Percentiles rank a stretch among this genome's conserved stretches.
These are phyloP conservation scores for Malus asiatica DNA, from an alignment of 306 rosid species.

Conservation along the genomic window DNA sequence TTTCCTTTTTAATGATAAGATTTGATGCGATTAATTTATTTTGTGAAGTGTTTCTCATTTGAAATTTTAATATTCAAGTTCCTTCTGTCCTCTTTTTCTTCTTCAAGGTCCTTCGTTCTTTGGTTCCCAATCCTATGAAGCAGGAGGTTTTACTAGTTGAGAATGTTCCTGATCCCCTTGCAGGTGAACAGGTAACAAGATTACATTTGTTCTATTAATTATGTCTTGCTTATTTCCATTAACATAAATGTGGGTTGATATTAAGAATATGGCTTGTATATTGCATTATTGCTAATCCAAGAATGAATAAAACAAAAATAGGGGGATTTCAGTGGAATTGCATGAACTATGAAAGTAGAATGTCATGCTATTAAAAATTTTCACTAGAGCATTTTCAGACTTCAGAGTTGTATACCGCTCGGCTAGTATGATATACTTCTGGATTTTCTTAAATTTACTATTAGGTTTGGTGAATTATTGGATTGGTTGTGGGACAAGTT, in stretches of 20 bases:
- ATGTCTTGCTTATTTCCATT: not conserved
- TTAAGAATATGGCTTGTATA: not conserved
- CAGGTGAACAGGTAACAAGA: constrained; percentile 83
- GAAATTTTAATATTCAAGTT: not conserved
- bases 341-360: not conserved
- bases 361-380: not conserved
- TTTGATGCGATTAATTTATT: not conserved
- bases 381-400: not conserved
- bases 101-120: constrained; percentile 46
- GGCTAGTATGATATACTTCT: not conserved
- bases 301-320: not conserved
- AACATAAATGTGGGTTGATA: not conserved
- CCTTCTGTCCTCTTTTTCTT: constrained; percentile 2
- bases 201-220: not conserved
- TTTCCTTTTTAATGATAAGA: not conserved
- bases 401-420: no score
- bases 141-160: constrained; percentile 75
- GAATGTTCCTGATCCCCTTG: constrained; percentile 76
- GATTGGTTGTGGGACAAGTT: not conserved
- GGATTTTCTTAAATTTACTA: not conserved
- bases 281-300: not conserved
- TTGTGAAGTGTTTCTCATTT: not conserved
- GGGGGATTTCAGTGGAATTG: not conserved
- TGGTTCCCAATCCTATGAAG: constrained; percentile 58
- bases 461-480: not conserved